These are phyloP conservation scores for Cercospora berteroae DNA, from an alignment of 2,329 filamentous ascomycete genomes.

Conservation along the genomic window DNA sequence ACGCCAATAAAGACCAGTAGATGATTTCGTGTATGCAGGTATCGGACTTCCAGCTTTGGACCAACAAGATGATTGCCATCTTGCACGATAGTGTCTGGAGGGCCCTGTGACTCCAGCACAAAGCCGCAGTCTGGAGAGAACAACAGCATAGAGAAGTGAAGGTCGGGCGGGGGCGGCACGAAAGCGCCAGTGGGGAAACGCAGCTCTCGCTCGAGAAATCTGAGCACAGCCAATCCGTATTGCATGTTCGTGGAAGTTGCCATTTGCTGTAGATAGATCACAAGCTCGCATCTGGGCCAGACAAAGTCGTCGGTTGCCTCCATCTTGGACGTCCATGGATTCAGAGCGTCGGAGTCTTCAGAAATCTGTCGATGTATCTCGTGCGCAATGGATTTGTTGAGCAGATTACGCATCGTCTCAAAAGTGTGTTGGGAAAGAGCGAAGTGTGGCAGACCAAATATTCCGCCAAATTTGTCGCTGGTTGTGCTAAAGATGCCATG, in stretches of 20 bases:
- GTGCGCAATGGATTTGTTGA: slow-evolving; percentile 70
- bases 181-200: slow-evolving; percentile 59
- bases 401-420: slow-evolving; percentile 50
- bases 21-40: slow-evolving; percentile 49
- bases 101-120: slow-evolving; percentile 60
- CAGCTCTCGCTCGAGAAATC: slow-evolving; percentile 58
- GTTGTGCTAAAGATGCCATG: slow-evolving; percentile 80
- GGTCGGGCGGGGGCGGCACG: slow-evolving; percentile 50
- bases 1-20: slow-evolving; percentile 53
- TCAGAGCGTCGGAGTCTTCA: slow-evolving; percentile 53
- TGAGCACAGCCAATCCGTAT: slow-evolving; percentile 40
- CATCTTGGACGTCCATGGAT: slow-evolving; percentile 74
- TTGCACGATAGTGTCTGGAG: slow-evolving; percentile 53
- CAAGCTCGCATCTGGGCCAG: slow-evolving; percentile 80
- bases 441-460: slow-evolving; percentile 85
- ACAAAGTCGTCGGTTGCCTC: slow-evolving; percentile 58
- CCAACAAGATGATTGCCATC: slow-evolving; percentile 55
- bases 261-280: slow-evolving; percentile 76
- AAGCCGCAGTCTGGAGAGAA: slow-evolving; percentile 69
- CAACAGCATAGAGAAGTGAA: slow-evolving; percentile 59
- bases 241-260: slow-evolving; percentile 27
- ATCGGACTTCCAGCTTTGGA: slow-evolving; percentile 56
- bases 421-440: slow-evolving; percentile 59
- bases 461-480: slow-evolving; percentile 86
- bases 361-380: slow-evolving; percentile 65